A percentile compares a stretch with the other conserved stretches of the same genome.
phyloP scores from a whole-genome alignment of 2,329 filamentous ascomycete species.

The Diplodia corticola region DNA sequence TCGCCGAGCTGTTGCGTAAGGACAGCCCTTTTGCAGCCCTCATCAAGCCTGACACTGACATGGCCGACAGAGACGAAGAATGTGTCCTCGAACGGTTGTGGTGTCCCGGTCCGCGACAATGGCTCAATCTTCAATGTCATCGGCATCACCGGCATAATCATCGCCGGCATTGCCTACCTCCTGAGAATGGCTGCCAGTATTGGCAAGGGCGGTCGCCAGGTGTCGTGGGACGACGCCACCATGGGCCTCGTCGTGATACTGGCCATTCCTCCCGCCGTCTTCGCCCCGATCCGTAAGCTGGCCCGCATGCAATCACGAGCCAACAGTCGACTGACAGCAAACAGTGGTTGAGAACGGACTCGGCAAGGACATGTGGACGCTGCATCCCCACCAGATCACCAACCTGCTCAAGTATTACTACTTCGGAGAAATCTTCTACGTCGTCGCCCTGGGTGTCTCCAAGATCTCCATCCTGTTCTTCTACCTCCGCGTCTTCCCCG shows the following conservation, averaged over 20 bases:
- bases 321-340: slow-evolving; percentile 27
- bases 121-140: slow-evolving; percentile 33
- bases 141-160: slow-evolving; percentile 33
- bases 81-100: slow-evolving; percentile 39
- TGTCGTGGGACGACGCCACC: slow-evolving; percentile 42
- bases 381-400: slow-evolving; percentile 44
- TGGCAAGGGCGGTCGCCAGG: slow-evolving; percentile 34
- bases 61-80: slow-evolving; percentile 39
- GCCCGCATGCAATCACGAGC: background rate
- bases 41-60: background rate
- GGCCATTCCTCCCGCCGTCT: slow-evolving; percentile 30
- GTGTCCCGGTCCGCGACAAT: slow-evolving; percentile 37
- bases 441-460: slow-evolving; percentile 35
- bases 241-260: slow-evolving; percentile 41
- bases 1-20: slow-evolving; percentile 37
- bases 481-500: slow-evolving; percentile 38
- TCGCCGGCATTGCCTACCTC: slow-evolving; percentile 37
- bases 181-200: slow-evolving; percentile 40
- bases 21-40: no score
- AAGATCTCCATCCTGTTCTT: slow-evolving; percentile 41
- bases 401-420: slow-evolving; percentile 26
- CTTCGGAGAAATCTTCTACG: slow-evolving; percentile 39
- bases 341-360: slow-evolving; percentile 41
- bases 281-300: slow-evolving; percentile 26
- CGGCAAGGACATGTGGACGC: slow-evolving; percentile 55